Base-by-base conservation (phyloP, 2,329 filamentous ascomycete genomes). In the Cytospora leucostoma region DNA sequence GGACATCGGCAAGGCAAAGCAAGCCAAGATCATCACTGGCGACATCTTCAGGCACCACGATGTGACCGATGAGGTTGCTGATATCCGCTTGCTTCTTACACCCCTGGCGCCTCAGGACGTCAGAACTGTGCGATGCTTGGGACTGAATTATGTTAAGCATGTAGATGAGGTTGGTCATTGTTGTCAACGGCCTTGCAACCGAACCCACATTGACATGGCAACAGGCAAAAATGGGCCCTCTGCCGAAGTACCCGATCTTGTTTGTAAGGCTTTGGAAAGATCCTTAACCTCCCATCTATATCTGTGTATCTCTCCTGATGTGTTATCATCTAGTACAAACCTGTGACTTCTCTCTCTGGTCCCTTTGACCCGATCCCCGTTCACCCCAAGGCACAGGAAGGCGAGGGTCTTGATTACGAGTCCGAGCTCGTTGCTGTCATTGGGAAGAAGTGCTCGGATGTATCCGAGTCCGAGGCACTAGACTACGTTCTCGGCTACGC, bases 371-470 rank as follows among this genome's bases (percentile, higher is more conserved):
- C 86, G 1, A 88, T 92, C 59, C 88, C 88, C 2, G 80, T 94
- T 40, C 84, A 86, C 27, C 70, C 75, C 2, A 77, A 90, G 65
- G 89, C 88, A 0, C 90, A 92, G 74, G 80, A 88, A 65, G 80
- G 80, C 55, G 77, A 79, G n/a, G 87, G 87, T 0, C 77, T 92
- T 19, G 91, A 93, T 75, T 93, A 93, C 74, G 91, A 94, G 76
- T 91, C 89, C 73, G 91, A 94, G 76, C 81, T 94, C 7, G 88
- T 92, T 15, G 80, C 86, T 44, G 79, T 93, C 10, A 91, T 93
- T 66, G 88, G 89, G 32, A 88, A 87, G 74, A 78, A 83, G 65
- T 88, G 86, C 65, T 76, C 78, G 51, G 82, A 92, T 71, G 86
- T 93, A 13, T 74, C 85, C 1, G 88, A 90, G 75, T 78, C 79